phyloP scores from a whole-genome alignment of 768 basidiomycete species.

The Mycena belliarum region DNA sequence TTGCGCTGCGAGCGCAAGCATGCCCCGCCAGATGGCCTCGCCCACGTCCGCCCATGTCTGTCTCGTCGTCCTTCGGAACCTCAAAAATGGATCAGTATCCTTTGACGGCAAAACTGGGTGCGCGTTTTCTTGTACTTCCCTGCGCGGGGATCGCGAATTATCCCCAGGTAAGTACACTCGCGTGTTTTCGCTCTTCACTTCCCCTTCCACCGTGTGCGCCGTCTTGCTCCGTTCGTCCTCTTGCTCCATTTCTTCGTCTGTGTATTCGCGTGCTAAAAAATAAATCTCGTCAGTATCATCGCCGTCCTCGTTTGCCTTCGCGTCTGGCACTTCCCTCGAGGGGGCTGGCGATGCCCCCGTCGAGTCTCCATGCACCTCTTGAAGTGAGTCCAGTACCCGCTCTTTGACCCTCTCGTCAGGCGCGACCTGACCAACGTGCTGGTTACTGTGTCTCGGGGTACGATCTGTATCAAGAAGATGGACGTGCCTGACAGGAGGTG shows the following conservation, averaged over 20 bases:
- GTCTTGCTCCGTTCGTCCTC: too few species aligned
- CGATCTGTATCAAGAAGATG: not conserved
- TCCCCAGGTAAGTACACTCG: too few species aligned
- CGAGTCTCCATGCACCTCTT: not conserved
- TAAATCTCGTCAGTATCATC: not conserved
- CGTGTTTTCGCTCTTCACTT: too few species aligned
- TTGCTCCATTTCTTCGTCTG: too few species aligned
- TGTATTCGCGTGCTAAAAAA: too few species aligned
- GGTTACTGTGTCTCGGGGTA: not conserved
- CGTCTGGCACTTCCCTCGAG: conserved; percentile 11
- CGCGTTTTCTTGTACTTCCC: conserved; percentile 3
- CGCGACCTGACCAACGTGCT: not conserved
- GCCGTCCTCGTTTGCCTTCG: not conserved
- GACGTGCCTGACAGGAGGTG: conserved; percentile 12
- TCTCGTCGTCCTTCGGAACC: not conserved
- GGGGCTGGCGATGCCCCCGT: conserved; percentile 13
- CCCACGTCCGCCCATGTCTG: not conserved
- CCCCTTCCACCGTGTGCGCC: too few species aligned
- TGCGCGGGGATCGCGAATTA: conserved; percentile 3
- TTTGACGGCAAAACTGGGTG: too few species aligned
- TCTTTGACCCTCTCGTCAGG: too few species aligned
- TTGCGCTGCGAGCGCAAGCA: not conserved
- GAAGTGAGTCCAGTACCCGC: too few species aligned
- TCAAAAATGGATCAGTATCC: too few species aligned
- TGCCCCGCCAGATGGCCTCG: not conserved